A percentile compares a stretch with the other conserved stretches of the same genome.
Conservation (phyloP, 306 rosid genomes). For the Trichosanthes truncata region DNA sequence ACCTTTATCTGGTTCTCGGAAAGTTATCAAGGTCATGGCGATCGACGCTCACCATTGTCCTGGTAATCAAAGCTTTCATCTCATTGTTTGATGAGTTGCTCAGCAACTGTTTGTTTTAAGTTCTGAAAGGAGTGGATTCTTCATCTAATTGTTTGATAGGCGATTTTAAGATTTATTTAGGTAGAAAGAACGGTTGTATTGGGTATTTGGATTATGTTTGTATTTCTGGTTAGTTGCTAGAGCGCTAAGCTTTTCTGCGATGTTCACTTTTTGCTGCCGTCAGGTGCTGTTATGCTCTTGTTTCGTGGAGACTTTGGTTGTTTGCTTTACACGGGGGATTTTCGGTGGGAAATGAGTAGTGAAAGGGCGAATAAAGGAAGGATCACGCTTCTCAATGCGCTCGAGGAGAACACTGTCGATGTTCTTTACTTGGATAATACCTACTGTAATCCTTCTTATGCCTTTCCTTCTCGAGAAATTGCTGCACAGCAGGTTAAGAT, state of each 20-base stretch:
- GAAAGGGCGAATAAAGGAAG: conserved; percentile 31
- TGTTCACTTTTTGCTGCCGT: background rate
- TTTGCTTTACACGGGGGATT: conserved; percentile 56
- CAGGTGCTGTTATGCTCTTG: conserved; percentile 60
- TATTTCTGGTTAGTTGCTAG: background rate
- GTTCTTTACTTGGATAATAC: conserved; percentile 57
- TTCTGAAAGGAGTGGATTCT: background rate
- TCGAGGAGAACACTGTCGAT: conserved; percentile 33
- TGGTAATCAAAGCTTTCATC: conserved; percentile 17
- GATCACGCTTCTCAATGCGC: conserved; percentile 31
- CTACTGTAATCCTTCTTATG: conserved; percentile 55
- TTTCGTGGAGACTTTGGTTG: conserved; percentile 64
- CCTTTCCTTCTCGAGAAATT: conserved; percentile 42
- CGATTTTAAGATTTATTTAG: background rate
- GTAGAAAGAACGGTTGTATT: background rate
- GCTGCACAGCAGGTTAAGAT: conserved; percentile 46
- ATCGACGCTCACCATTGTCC: conserved; percentile 71
- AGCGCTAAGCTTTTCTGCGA: background rate
- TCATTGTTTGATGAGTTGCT: background rate
- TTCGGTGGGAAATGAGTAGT: conserved; percentile 49
- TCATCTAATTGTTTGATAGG: background rate
- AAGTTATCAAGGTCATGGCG: conserved; percentile 30
- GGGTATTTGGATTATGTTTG: background rate
- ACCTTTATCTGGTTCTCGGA: conserved; percentile 16
- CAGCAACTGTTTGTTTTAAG: conserved; percentile 17